Base-by-base conservation (phyloP, 345 rosid species). In the Geranium brycei region DNA sequence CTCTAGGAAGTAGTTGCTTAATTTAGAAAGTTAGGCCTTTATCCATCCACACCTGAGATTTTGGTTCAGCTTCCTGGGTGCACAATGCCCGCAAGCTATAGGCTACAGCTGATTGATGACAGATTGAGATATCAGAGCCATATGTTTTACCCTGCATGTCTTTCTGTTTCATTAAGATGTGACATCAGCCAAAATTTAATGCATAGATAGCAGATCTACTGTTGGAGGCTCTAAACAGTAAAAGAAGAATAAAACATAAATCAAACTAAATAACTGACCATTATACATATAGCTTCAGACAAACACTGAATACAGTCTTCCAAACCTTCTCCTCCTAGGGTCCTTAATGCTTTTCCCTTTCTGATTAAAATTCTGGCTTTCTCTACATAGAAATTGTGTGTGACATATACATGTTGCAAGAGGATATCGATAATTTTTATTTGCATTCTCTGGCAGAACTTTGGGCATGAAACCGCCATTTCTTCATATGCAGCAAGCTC, bases 401-500 rank as follows among this genome's bases (percentile, higher is more conserved):
- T 67, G 61, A 68, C 57, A 69, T 78, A 81, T 63, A 72, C 77
- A 68, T 85, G 71, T 75, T 81, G 75, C 75, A 87, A 63, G 59
- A 92, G 93, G 69, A 75, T 62, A 71, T 78, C 82, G 13, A 75
- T 69, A 65, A 82, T 75, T 80, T 81, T 69, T 14, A 72, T 66
- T 79, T 67, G 87, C 84, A 68, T 90, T 68, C 63, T 73, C 18
- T 65, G 91, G 64, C 88, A 82, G 56, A 85, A 64, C 58, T 81
- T 78, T 61, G 97, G 87, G 71, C 72, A 70, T 18, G 58, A 58
- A 68, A 78, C 61, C 30, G 65, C 64, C 72, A 83, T 17, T 69
- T 82, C 85, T 51, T 81, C 95, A 66, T 87, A 90, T 23, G 82
- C 87, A 75, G 74, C 67, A 73, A 92, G 86, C 78, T 86, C 99